Percentiles rank a stretch among this genome's conserved stretches.
Conservation (phyloP, 106 monocot genomes). For the Dactylorhiza incarnata region DNA sequence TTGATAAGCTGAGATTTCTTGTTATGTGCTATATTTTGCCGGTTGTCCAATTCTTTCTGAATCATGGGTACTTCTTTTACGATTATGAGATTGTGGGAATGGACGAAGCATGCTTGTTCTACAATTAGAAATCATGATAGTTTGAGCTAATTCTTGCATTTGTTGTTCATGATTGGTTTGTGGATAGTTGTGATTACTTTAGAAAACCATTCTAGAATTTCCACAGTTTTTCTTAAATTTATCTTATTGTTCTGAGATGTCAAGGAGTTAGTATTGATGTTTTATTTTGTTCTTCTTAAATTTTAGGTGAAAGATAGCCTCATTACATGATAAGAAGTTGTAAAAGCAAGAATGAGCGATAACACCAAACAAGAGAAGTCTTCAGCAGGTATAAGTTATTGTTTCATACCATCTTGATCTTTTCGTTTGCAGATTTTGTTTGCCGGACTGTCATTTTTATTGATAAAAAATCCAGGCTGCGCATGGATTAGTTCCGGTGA, state of each 20-base stretch:
- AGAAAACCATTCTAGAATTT: background rate
- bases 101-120: no score
- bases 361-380: background rate
- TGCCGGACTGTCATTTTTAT: background rate
- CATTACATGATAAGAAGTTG: background rate
- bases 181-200: background rate
- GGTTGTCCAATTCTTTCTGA: no score
- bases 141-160: background rate
- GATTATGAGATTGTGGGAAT: no score
- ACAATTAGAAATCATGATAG: no score
- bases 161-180: background rate
- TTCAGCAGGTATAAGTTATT: constrained; percentile 2
- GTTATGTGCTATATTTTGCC: no score
- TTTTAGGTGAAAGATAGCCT: background rate
- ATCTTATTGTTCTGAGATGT: background rate
- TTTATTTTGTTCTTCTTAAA: background rate
- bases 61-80: no score
- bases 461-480: background rate
- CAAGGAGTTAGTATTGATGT: background rate
- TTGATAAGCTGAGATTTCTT: no score
- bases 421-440: background rate
- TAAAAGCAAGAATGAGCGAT: background rate
- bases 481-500: no score
- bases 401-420: background rate
- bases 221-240: background rate